These are phyloP conservation scores for Galium porrigens DNA, from an alignment of 305 asterid species.

Conservation along the genomic window DNA sequence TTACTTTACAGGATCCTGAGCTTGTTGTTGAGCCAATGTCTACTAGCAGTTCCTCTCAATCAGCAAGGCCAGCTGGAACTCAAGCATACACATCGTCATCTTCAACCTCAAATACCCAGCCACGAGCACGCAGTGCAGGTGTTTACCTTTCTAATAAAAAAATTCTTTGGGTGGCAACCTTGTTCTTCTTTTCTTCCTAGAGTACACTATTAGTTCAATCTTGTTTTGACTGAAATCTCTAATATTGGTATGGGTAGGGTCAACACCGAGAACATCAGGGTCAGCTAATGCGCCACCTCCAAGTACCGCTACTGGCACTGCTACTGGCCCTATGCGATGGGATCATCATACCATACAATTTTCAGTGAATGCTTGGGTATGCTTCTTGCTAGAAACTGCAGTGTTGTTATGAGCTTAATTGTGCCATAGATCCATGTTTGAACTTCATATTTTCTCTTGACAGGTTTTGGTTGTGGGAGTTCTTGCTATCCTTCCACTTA, in stretches of 20 bases:
- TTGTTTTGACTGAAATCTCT: not conserved
- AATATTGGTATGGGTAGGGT: constrained; percentile 28
- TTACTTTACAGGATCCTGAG: constrained; percentile 49
- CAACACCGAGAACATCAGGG: constrained; percentile 60
- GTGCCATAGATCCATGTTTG: not conserved
- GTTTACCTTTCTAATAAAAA: not conserved
- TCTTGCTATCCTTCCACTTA: constrained; percentile 77
- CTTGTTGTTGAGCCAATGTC: constrained; percentile 75
- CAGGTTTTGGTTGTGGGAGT: constrained; percentile 74
- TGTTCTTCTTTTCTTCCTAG: not conserved
- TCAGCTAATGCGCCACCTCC: constrained; percentile 44
- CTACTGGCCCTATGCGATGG: constrained; percentile 59
- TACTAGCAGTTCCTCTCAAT: constrained; percentile 42
- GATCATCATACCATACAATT: constrained; percentile 64
- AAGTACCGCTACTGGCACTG: constrained; percentile 25
- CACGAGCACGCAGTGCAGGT: constrained; percentile 52
- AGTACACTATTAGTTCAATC: not conserved
- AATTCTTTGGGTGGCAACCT: not conserved
- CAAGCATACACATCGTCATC: constrained; percentile 40
- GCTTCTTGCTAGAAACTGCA: not conserved
- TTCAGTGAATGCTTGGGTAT: constrained; percentile 96
- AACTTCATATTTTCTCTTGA: constrained; percentile 11
- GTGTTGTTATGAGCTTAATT: not conserved
- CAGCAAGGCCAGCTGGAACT: constrained; percentile 37
- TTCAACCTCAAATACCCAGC: constrained; percentile 33